phyloP scores from a whole-genome alignment of 2,329 filamentous ascomycete species.

The Eutypella sp. region DNA sequence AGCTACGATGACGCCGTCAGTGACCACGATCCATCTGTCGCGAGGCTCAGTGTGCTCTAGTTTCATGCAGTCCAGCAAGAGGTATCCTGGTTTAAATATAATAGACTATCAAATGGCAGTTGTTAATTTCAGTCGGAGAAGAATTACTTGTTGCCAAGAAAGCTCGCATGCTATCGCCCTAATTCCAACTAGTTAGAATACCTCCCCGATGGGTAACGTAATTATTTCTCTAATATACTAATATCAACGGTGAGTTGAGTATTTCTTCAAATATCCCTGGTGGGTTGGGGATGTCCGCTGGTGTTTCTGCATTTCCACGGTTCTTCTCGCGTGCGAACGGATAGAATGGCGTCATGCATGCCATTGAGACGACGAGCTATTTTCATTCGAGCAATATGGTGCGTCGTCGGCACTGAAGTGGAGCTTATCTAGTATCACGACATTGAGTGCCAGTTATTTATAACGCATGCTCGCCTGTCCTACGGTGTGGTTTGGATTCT shows the following conservation, averaged over 20 bases:
- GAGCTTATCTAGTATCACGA: background rate
- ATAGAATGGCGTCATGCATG: background rate
- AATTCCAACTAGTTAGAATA: no score
- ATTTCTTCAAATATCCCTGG: no score
- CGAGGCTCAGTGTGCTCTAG: background rate
- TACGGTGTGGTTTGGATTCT: background rate
- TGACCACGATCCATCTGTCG: background rate
- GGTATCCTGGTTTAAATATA: background rate
- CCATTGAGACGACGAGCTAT: background rate
- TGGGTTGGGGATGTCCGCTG: no score
- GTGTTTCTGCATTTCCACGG: no score
- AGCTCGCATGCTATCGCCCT: no score
- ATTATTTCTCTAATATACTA: no score
- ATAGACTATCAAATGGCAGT: no score
- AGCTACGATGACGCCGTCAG: constrained; percentile 35
- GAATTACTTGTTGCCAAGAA: no score
- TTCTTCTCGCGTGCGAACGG: background rate
- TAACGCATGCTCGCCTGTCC: background rate
- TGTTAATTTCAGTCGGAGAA: no score
- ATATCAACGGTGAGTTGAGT: no score
- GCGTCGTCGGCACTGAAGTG: background rate
- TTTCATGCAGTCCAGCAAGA: background rate
- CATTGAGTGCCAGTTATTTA: background rate
- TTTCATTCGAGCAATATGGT: background rate
- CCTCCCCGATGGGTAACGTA: no score